Percentiles rank a stretch among this genome's conserved stretches.
Evolutionary conservation across 1,284 basidiomycete species (phyloP).

Genomic region (Quambalaria eucalypti): DNA sequence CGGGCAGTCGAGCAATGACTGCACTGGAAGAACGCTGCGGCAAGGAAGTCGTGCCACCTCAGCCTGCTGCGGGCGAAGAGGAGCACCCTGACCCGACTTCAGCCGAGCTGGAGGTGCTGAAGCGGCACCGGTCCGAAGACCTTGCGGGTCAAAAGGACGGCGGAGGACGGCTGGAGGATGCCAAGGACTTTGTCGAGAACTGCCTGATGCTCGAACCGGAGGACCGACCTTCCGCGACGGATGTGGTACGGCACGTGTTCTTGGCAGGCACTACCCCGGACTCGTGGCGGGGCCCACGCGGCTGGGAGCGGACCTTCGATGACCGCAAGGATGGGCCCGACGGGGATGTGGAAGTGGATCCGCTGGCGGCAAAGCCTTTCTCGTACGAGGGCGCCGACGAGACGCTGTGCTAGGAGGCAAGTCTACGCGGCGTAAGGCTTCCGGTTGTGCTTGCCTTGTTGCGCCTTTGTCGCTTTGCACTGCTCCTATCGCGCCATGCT

Average conservation of each 20-base stretch:
- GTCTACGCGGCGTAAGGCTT: too few relatives aligned
- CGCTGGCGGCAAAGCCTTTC: too few relatives aligned
- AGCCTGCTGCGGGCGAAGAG: not conserved
- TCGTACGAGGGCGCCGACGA: too few relatives aligned
- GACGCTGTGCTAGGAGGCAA: too few relatives aligned
- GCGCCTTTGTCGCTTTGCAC: too few relatives aligned
- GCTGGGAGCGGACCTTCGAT: too few relatives aligned
- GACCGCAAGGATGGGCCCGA: too few relatives aligned
- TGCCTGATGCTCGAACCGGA: slow-evolving; percentile 62
- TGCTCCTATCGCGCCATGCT: too few relatives aligned
- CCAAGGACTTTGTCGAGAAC: slow-evolving; percentile 65
- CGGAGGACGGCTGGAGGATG: slow-evolving; percentile 70
- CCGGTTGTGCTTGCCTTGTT: too few relatives aligned
- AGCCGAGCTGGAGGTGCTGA: not conserved
- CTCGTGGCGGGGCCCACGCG: slow-evolving; percentile 26
- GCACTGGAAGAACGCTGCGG: slow-evolving; percentile 27
- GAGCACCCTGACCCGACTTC: slow-evolving; percentile 4
- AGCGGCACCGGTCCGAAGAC: not conserved
- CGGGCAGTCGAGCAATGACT: slow-evolving; percentile 32
- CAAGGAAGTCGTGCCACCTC: not conserved
- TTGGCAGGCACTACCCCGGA: slow-evolving; percentile 56
- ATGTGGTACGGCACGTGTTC: slow-evolving; percentile 67
- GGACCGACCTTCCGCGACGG: slow-evolving; percentile 63
- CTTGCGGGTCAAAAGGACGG: slow-evolving; percentile 52
- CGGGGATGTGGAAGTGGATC: too few relatives aligned